Percentiles rank a stretch among this genome's conserved stretches.
Evolutionary conservation across 1,139 yeast species (phyloP).

Genomic region (Kodamaea ohmeri): DNA sequence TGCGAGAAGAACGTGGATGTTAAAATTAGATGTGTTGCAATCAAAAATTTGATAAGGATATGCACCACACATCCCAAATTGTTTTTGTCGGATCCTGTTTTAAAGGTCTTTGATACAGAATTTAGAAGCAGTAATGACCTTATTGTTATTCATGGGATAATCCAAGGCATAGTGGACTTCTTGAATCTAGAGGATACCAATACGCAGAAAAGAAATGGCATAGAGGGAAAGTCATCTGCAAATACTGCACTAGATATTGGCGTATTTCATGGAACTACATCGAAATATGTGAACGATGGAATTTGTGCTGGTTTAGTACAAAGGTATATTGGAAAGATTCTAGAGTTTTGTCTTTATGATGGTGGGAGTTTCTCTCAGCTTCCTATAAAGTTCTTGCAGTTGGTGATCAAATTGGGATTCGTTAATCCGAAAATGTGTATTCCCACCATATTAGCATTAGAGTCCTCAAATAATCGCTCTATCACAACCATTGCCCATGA

Average conservation of each 20-base stretch:
- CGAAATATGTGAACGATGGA: constrained; percentile 56
- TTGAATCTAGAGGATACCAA: constrained; percentile 51
- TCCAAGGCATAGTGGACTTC: constrained; percentile 56
- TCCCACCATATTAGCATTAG: constrained; percentile 68
- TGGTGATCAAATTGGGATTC: constrained; percentile 61
- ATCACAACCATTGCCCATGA: constrained; percentile 49
- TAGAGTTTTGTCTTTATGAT: constrained; percentile 47
- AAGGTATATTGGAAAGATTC: constrained; percentile 49
- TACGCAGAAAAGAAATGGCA: constrained; percentile 36
- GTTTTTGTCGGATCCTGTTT: constrained; percentile 54
- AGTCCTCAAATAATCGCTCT: constrained; percentile 48
- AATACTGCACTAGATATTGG: constrained; percentile 40
- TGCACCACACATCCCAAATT: constrained; percentile 62
- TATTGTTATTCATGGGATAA: constrained; percentile 44
- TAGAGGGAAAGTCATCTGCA: constrained; percentile 29
- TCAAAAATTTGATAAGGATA: constrained; percentile 54
- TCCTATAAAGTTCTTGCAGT: constrained; percentile 53
- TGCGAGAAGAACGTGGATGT: constrained; percentile 28
- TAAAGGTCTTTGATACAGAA: constrained; percentile 52
- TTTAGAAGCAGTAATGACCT: constrained; percentile 30
- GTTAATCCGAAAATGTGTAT: constrained; percentile 72
- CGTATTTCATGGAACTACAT: constrained; percentile 52
- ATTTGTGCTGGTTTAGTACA: constrained; percentile 72
- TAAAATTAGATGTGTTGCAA: constrained; percentile 47
- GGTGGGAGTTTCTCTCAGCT: constrained; percentile 44